phyloP scores from a whole-genome alignment of 768 basidiomycete genomes.

The Russula olivacea region DNA sequence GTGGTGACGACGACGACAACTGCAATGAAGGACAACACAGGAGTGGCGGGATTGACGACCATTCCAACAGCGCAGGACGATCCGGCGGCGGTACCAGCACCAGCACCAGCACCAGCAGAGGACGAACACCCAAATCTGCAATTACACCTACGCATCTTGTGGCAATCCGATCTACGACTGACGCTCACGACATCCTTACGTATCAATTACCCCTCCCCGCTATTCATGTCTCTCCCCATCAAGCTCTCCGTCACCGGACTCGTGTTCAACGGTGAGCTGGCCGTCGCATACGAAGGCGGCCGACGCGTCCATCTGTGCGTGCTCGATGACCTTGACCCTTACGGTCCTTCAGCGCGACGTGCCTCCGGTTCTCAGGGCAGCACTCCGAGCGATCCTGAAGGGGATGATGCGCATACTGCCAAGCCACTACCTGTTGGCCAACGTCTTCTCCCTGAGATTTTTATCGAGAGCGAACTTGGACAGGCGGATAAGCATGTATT shows the following conservation, averaged over 20 bases:
- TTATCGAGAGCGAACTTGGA: conserved; percentile 96
- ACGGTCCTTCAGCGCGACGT: conserved; percentile 54
- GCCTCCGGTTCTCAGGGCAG: conserved; percentile 36
- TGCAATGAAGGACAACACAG: neutral
- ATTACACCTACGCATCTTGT: conserved; percentile 76
- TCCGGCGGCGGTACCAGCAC: neutral
- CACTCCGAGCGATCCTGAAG: conserved; percentile 58
- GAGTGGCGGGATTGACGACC: neutral
- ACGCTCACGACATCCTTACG: conserved; percentile 87
- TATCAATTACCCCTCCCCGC: conserved; percentile 93
- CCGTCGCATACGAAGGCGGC: conserved; percentile 86
- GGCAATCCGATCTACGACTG: conserved; percentile 84
- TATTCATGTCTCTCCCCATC: conserved; percentile 97
- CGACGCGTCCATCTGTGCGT: conserved; percentile 84
- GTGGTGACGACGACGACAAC: neutral
- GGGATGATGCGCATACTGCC: conserved; percentile 44
- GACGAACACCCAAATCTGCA: conserved; percentile 67
- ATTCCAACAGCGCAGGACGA: neutral
- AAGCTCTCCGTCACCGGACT: conserved; percentile 88
- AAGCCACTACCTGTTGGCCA: conserved; percentile 78
- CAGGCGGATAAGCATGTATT: conserved; percentile 93
- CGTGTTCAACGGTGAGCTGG: conserved; percentile 79
- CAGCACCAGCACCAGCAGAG: neutral
- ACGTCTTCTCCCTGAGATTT: conserved; percentile 76
- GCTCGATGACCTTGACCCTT: conserved; percentile 81